Conservation (phyloP, 2,329 filamentous ascomycete species). For the Epicoccum nigrum region DNA sequence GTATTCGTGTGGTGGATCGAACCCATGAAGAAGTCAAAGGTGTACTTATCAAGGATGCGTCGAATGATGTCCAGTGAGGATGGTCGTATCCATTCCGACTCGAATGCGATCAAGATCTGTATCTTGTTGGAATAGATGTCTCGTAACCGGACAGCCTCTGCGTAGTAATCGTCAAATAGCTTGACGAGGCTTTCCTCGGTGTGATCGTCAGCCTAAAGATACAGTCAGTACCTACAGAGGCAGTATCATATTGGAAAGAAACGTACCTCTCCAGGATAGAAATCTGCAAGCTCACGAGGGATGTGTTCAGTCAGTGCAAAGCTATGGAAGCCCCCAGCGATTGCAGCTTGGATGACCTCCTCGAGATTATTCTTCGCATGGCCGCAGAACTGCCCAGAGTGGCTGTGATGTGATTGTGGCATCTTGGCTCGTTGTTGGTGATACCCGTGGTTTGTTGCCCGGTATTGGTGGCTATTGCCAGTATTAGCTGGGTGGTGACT, state of each 20-base stretch:
- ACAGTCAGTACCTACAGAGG: constrained; percentile 12
- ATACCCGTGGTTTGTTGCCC: no score
- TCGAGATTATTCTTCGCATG: constrained; percentile 88
- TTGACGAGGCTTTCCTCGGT: constrained; percentile 42
- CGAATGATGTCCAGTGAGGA: constrained; percentile 66
- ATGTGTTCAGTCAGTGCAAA: constrained; percentile 96
- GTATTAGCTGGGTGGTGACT: no score
- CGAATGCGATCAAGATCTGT: constrained; percentile 85
- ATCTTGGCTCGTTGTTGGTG: no score
- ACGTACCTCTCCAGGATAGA: constrained; percentile 87
- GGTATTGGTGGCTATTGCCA: no score
- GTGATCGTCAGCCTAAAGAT: constrained; percentile 27
- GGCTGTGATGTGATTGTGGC: constrained; percentile 98
- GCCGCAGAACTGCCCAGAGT: constrained; percentile 93
- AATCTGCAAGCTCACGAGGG: constrained; percentile 77
- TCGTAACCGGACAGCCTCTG: constrained; percentile 76
- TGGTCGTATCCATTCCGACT: constrained; percentile 88
- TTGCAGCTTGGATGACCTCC: constrained; percentile 79
- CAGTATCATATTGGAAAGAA: background rate
- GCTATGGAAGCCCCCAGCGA: constrained; percentile 76
- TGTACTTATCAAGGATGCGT: constrained; percentile 63
- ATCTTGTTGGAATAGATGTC: constrained; percentile 73
- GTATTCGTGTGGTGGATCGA: constrained; percentile 89
- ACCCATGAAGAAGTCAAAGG: constrained; percentile 88
- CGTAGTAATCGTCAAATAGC: constrained; percentile 73